Conservation (phyloP, 1,284 basidiomycete species). For the Tetrapyrgos nigripes region DNA sequence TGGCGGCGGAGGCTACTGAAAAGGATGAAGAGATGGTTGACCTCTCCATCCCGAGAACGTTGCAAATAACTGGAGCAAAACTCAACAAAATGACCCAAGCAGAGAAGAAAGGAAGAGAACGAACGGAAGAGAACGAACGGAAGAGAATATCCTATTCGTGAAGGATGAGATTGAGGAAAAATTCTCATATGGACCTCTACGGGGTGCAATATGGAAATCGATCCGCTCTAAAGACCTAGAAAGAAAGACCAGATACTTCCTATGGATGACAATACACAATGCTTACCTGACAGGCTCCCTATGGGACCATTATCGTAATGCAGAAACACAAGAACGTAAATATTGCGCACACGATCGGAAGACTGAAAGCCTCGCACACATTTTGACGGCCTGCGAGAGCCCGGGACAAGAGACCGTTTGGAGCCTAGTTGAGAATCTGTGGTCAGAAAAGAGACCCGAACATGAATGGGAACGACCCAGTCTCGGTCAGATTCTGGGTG, state of each 20-base stretch:
- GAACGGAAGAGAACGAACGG: background rate
- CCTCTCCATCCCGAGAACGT: background rate
- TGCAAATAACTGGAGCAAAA: conserved; percentile 13
- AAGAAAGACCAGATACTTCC: conserved; percentile 26
- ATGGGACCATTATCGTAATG: too few species aligned
- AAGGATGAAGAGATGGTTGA: background rate
- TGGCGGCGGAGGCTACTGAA: conserved; percentile 5
- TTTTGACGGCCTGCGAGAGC: conserved; percentile 29
- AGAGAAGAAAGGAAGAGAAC: too few species aligned
- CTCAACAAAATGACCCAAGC: conserved; percentile 4
- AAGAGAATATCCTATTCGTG: conserved; percentile 6
- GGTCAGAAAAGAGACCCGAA: conserved; percentile 18
- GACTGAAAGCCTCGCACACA: conserved; percentile 32
- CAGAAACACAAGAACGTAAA: too few species aligned
- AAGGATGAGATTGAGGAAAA: background rate
- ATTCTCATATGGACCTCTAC: background rate
- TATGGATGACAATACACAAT: too few species aligned
- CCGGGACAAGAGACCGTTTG: conserved; percentile 28
- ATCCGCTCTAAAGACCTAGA: conserved; percentile 20
- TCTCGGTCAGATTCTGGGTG: conserved; percentile 19
- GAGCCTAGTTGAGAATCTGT: conserved; percentile 22
- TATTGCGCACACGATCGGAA: too few species aligned
- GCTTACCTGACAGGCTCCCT: too few species aligned
- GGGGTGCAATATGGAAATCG: conserved; percentile 15
- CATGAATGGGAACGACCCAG: conserved; percentile 17